Conservation (phyloP, 129 eudicot species). For the Tagetes erecta region DNA sequence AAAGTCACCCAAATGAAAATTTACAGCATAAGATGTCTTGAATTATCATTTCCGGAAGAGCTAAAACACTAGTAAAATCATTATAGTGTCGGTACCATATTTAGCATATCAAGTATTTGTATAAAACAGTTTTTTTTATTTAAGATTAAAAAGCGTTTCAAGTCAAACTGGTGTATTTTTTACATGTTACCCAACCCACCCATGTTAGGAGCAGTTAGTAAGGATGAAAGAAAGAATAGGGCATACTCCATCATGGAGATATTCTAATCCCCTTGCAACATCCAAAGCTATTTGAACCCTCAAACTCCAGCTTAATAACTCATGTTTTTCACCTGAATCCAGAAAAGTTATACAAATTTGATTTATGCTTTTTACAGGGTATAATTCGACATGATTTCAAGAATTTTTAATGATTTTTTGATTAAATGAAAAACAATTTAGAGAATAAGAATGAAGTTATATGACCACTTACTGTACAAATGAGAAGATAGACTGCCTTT, state of each 20-base stretch:
- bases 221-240: background rate
- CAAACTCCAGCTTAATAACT: constrained; percentile 63
- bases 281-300: constrained; percentile 89
- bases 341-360: background rate
- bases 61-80: background rate
- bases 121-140: background rate
- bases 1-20: background rate
- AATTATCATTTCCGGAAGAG: background rate
- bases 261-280: constrained; percentile 92
- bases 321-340: constrained; percentile 59
- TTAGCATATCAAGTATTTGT: background rate
- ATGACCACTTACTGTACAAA: constrained; percentile 61
- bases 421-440: background rate
- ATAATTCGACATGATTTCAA: background rate
- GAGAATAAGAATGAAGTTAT: background rate
- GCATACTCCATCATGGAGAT: constrained; percentile 97
- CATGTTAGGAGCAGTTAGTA: background rate
- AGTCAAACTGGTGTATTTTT: background rate
- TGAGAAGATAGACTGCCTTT: constrained; percentile 89
- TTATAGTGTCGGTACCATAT: background rate
- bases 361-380: background rate
- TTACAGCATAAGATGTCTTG: background rate
- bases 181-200: background rate
- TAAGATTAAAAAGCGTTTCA: background rate
- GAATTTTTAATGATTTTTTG: background rate